Evolutionary conservation across 2,329 filamentous ascomycete species (phyloP), one percentile per base, ranked within the genome.

Genomic region (Nothomitra cinnamomea): DNA sequence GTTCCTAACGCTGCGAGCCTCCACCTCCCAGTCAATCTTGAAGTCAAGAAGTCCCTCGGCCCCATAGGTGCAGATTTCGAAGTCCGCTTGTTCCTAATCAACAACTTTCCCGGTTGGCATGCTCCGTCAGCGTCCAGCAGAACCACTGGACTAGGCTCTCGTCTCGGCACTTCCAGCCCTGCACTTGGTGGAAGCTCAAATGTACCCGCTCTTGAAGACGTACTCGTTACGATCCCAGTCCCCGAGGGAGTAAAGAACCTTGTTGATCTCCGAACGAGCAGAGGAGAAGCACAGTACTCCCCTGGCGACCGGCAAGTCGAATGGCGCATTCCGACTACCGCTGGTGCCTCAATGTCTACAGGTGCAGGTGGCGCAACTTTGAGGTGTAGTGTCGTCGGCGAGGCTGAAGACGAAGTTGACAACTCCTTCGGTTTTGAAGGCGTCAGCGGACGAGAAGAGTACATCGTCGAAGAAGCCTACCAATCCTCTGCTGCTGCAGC

Each of bases 281-380:
- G 80, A 58, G 90, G 89, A 36, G 90, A 96, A 59, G 88, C 87
- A 1, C 80, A 77, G 54, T 95, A 88, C 69, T 84, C 79, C 53
- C 80, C 84, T 0, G 80, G 80, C 1, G 87, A 86, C 51, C 76
- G 76, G 48, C 66, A 77, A 1, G 72, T 95, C 7, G 85, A 94
- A 66, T 96, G 90, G 90, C 78, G 81, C 55, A 79, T 96, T 41
- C 79, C 82, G 1, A 77, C 79, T 22, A 89, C 87, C 67, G 88
- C 94, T 54, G 74, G 88, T 1, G 75, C 78, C 0, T 75, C 77
- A 1, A 75, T 84, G 1, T 75, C 77, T 15, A 51, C 32, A 32
- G 32, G 49, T 3, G 19, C 21, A 17, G 77, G 82, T 1, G 80
- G 78, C 53, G 87, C 87, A 53, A 83, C 79, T 1, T 72, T 96